Evolutionary conservation across 2,329 filamentous ascomycete species (phyloP).

Genomic region (Geoglossum cookeanum): DNA sequence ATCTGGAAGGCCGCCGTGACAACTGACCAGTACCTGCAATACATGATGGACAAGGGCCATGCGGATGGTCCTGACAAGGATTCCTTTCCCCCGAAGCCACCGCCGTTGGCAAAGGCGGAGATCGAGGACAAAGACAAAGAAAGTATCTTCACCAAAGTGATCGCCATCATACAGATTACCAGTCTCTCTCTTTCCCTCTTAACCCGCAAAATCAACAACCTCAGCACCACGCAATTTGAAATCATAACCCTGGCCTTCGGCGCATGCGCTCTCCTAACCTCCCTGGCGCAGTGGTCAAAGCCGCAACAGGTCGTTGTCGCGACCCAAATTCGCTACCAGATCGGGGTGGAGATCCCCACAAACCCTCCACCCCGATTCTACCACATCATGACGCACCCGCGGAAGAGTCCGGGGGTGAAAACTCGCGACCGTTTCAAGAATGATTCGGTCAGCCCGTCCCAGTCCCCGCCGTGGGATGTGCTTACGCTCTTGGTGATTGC

Average conservation of each 20-base stretch:
- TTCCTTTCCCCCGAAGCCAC: not conserved
- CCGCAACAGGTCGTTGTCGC: not conserved
- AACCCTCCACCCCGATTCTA: not conserved
- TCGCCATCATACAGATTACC: conserved; percentile 8
- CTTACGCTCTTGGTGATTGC: conserved; percentile 9
- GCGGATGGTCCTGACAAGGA: too few relatives aligned
- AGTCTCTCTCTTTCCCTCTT: conserved; percentile 11
- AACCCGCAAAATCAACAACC: conserved; percentile 6
- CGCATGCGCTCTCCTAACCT: conserved; percentile 7
- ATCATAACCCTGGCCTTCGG: conserved; percentile 12
- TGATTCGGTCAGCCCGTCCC: too few relatives aligned
- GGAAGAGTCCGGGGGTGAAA: too few relatives aligned
- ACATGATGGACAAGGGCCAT: too few relatives aligned
- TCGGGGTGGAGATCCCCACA: conserved; percentile 4
- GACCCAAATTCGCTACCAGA: too few relatives aligned
- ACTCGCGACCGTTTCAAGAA: too few relatives aligned
- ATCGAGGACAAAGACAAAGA: not conserved
- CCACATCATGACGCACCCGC: too few relatives aligned
- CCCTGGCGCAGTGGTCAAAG: conserved; percentile 12
- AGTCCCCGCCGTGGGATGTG: not conserved
- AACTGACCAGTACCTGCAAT: too few relatives aligned
- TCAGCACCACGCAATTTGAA: conserved; percentile 11
- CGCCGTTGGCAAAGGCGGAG: not conserved
- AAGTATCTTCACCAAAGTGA: not conserved
- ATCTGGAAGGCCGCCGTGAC: too few relatives aligned